Percentiles rank a stretch among this genome's conserved stretches.
These are phyloP conservation scores for Lactifluus piperatus DNA, from an alignment of 768 basidiomycete species.

Conservation along the genomic window DNA sequence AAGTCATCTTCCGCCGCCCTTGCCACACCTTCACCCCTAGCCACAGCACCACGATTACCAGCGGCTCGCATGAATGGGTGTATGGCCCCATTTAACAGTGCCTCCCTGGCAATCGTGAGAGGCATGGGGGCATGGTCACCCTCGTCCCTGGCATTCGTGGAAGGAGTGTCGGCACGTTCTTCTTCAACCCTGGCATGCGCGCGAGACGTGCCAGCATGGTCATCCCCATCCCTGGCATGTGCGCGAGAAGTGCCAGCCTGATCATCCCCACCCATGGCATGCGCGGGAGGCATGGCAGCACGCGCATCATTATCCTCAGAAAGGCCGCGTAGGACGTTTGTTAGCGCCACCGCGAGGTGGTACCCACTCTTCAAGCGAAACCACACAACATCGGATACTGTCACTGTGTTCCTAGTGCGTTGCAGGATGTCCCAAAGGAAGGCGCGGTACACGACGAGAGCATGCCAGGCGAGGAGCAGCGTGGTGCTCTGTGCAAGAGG, in stretches of 20 bases:
- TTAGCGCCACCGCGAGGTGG: not conserved
- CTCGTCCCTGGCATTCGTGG: no score
- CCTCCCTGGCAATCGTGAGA: not conserved
- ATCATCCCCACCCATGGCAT: no score
- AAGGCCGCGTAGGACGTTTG: not conserved
- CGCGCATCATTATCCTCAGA: not conserved
- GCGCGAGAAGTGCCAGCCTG: no score
- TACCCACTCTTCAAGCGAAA: not conserved
- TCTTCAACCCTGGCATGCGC: no score
- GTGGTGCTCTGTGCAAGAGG: not conserved
- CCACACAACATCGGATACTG: no score
- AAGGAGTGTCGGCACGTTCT: no score
- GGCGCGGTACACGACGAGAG: constrained; percentile 1
- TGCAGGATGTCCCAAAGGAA: not conserved
- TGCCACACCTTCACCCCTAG: not conserved
- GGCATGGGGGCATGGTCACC: not conserved
- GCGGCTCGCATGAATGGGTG: not conserved
- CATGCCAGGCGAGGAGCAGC: constrained; percentile 7
- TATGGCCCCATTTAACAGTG: not conserved
- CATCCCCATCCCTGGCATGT: no score
- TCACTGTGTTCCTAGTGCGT: not conserved
- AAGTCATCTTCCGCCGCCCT: not conserved
- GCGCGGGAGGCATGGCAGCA: not conserved
- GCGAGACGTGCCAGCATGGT: no score
- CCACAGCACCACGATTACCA: not conserved